Evolutionary conservation across 2,329 filamentous ascomycete genomes (phyloP).

Genomic region (Trichoderma koningii): DNA sequence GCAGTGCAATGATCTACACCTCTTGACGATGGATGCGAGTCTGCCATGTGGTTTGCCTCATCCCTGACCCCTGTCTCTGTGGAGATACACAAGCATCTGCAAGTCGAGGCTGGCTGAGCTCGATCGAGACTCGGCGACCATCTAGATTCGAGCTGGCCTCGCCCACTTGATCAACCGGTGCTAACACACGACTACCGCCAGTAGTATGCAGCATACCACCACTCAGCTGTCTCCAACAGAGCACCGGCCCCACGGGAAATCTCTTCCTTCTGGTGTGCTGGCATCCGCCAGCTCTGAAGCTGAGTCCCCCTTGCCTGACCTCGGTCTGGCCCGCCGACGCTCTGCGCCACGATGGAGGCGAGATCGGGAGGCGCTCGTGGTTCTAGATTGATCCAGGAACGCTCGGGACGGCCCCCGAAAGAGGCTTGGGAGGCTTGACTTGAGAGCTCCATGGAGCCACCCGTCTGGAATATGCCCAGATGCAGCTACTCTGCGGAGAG

Average conservation of each 20-base stretch:
- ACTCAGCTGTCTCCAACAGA: not conserved
- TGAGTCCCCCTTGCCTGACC: not conserved
- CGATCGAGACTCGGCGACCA: not conserved
- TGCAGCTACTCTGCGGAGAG: not conserved
- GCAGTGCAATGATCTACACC: too few species aligned
- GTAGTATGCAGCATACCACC: not conserved
- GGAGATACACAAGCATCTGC: not conserved
- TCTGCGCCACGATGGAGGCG: not conserved
- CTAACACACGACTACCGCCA: not conserved
- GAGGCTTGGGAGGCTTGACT: not conserved
- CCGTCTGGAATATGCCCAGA: not conserved
- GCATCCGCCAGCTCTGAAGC: not conserved
- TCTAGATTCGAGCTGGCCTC: not conserved
- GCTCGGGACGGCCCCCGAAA: not conserved
- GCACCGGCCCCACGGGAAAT: conserved; percentile 1
- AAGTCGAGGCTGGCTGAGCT: not conserved
- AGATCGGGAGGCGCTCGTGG: not conserved
- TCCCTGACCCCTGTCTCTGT: not conserved
- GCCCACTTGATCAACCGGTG: not conserved
- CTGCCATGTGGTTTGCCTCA: too few species aligned
- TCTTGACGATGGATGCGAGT: too few species aligned
- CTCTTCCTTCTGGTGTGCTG: not conserved
- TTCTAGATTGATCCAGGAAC: conserved; percentile 6
- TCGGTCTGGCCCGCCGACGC: not conserved
- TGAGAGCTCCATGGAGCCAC: not conserved